A percentile compares a stretch with the other conserved stretches of the same genome.
These are phyloP conservation scores for Dimargaris xerosporica DNA, from an alignment of 192 early-diverging fungal genomes.

Conservation along the genomic window DNA sequence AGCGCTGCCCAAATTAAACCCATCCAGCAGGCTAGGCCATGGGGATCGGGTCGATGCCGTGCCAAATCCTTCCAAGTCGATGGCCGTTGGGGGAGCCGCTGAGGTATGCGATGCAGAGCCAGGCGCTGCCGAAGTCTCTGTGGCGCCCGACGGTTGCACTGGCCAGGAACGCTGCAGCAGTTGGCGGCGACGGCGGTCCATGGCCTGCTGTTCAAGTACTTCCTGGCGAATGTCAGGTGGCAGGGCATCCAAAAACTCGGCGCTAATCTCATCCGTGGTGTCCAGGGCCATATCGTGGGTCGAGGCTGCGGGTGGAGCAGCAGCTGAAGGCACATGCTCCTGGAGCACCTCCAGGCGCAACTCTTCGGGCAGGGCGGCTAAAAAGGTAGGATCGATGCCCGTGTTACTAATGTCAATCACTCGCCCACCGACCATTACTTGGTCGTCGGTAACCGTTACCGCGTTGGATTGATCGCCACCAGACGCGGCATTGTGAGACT, in stretches of 20 bases:
- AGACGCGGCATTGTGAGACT: not conserved
- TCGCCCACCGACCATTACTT: slow-evolving; percentile 61
- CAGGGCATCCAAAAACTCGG: slow-evolving; percentile 82
- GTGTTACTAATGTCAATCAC: slow-evolving; percentile 80
- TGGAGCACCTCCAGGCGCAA: slow-evolving; percentile 79
- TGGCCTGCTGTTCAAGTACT: slow-evolving; percentile 52
- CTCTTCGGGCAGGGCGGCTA: slow-evolving; percentile 89
- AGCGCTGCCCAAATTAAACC: not conserved
- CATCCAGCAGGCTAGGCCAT: not conserved
- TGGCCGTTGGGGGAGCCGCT: slow-evolving; percentile 6
- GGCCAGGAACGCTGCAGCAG: slow-evolving; percentile 32
- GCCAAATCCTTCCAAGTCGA: not conserved
- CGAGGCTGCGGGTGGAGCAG: slow-evolving; percentile 13
- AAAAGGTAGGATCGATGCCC: slow-evolving; percentile 86
- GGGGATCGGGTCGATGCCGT: not conserved
- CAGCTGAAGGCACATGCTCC: slow-evolving; percentile 23
- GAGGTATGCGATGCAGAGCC: not conserved
- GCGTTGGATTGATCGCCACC: not conserved
- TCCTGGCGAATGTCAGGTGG: slow-evolving; percentile 84
- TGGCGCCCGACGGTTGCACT: slow-evolving; percentile 5
- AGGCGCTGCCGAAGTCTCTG: slow-evolving; percentile 1
- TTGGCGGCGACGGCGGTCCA: slow-evolving; percentile 49
- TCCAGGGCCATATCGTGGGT: slow-evolving; percentile 12
- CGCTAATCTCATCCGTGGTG: slow-evolving; percentile 35
- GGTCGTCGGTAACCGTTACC: not conserved